phyloP scores from a whole-genome alignment of 2,329 filamentous ascomycete species.

The Fusarium albidum region DNA sequence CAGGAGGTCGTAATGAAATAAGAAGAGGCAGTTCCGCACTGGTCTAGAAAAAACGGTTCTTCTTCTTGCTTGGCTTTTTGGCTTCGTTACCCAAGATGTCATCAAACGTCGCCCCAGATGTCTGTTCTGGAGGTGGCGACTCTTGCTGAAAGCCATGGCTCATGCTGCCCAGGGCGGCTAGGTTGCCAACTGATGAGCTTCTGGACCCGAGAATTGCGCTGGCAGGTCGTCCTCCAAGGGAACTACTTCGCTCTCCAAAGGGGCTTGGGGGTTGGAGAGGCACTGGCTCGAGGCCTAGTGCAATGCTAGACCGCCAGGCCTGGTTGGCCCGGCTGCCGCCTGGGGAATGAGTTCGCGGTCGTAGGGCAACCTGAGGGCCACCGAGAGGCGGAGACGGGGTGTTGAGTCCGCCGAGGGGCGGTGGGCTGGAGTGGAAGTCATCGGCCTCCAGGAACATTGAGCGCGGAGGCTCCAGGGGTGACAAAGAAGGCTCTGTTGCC shows the following conservation, averaged over 20 bases:
- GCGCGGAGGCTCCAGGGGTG: constrained; percentile 49
- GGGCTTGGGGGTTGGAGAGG: constrained; percentile 47
- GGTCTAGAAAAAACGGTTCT: constrained; percentile 51
- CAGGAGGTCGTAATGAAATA: constrained; percentile 15
- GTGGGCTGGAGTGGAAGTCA: constrained; percentile 35
- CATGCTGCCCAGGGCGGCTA: constrained; percentile 39
- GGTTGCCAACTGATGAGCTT: constrained; percentile 48
- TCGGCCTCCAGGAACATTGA: constrained; percentile 46
- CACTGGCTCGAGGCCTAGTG: constrained; percentile 53
- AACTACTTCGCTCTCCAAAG: constrained; percentile 48
- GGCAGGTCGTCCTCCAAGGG: constrained; percentile 44
- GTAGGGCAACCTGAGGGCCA: constrained; percentile 46
- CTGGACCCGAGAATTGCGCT: constrained; percentile 45
- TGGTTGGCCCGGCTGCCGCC: constrained; percentile 45
- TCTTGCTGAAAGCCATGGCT: constrained; percentile 25
- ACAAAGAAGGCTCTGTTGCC: constrained; percentile 46
- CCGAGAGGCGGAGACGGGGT: constrained; percentile 40
- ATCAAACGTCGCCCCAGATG: constrained; percentile 55
- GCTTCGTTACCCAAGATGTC: constrained; percentile 53
- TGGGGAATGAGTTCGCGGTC: constrained; percentile 51
- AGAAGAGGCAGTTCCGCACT: not conserved
- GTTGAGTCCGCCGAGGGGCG: constrained; percentile 34
- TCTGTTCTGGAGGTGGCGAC: constrained; percentile 34
- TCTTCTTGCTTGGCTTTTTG: constrained; percentile 50
- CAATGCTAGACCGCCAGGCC: constrained; percentile 53